These are phyloP conservation scores for Gossypium turneri DNA, from an alignment of 345 rosid species.

Conservation along the genomic window DNA sequence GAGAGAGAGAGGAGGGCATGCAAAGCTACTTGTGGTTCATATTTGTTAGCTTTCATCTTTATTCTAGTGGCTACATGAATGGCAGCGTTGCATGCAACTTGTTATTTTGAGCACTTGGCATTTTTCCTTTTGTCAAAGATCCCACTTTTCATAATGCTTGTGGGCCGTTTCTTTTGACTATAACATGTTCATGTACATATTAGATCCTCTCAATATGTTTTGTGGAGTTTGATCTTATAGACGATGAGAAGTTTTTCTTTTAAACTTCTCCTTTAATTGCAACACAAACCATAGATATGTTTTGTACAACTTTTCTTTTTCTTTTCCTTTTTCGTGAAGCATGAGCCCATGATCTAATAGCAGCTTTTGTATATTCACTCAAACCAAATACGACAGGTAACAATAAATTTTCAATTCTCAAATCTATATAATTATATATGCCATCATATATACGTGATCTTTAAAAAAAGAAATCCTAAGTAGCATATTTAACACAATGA, in stretches of 20 bases:
- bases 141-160: background rate
- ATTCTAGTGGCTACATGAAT: background rate
- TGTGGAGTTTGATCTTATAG: background rate
- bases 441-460: too few relatives aligned
- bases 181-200: background rate
- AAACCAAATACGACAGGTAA: too few relatives aligned
- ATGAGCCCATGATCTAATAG: too few relatives aligned
- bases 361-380: too few relatives aligned
- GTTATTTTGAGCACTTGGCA: background rate
- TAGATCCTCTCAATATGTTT: background rate
- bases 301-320: too few relatives aligned
- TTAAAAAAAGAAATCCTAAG: too few relatives aligned
- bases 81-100: constrained; percentile 4
- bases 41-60: background rate
- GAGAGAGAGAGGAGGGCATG: background rate
- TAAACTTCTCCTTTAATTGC: background rate
- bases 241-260: background rate
- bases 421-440: too few relatives aligned
- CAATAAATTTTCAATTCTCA: too few relatives aligned
- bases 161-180: background rate
- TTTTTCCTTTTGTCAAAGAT: background rate
- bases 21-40: background rate
- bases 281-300: too few relatives aligned
- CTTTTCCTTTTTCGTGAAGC: too few relatives aligned
- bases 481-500: too few relatives aligned